Percentiles rank a stretch among this genome's conserved stretches.
Evolutionary conservation across 345 rosid genomes (phyloP).

Genomic region (Heritiera fomes): DNA sequence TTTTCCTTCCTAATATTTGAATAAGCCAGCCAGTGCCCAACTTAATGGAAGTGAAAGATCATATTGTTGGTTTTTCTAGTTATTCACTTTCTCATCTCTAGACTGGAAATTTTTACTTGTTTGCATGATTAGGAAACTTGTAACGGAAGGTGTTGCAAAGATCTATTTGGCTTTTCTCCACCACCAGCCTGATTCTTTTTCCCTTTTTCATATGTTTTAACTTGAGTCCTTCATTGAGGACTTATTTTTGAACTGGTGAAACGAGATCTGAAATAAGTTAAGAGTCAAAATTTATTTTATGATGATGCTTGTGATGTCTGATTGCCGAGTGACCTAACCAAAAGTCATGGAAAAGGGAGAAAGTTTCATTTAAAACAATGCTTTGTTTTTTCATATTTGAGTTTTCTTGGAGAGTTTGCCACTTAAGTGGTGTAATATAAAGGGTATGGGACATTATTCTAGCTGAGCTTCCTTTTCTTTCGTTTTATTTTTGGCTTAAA

Average conservation of each 20-base stretch:
- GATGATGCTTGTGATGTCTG: neutral
- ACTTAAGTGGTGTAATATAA: neutral
- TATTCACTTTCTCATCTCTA: neutral
- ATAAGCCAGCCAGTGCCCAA: neutral
- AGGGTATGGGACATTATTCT: neutral
- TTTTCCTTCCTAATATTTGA: constrained; percentile 12
- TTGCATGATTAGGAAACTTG: constrained; percentile 8
- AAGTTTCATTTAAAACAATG: neutral
- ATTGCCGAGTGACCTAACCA: neutral
- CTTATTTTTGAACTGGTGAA: constrained; percentile 1
- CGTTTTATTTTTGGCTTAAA: neutral
- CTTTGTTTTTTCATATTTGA: neutral
- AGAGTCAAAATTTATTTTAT: neutral
- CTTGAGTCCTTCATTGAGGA: neutral
- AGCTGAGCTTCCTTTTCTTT: neutral
- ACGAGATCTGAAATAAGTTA: neutral
- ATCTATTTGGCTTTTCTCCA: neutral
- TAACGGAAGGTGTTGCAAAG: neutral
- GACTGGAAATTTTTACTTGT: neutral
- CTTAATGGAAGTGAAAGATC: neutral
- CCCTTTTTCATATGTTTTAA: neutral
- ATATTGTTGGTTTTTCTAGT: constrained; percentile 4
- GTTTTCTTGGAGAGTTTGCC: neutral
- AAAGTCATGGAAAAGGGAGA: neutral
- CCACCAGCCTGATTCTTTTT: neutral